Percentiles rank a stretch among this genome's conserved stretches.
Evolutionary conservation across 306 rosid genomes (phyloP).

Genomic region (Rosa lucieae): DNA sequence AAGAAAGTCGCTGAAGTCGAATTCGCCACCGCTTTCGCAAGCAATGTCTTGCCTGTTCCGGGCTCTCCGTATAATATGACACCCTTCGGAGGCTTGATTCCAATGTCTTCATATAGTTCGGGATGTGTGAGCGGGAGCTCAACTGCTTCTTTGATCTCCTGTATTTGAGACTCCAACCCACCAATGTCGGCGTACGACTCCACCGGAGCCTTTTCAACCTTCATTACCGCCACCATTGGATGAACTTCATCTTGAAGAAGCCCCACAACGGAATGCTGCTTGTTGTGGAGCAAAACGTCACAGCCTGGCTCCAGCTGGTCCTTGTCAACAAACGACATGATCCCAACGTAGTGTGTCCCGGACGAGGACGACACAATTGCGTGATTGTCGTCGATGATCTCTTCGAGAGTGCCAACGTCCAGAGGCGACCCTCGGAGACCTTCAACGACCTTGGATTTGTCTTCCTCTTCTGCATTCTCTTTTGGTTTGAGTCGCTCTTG

Average conservation of each 20-base stretch:
- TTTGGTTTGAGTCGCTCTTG: slow-evolving; percentile 89
- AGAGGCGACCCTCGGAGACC: slow-evolving; percentile 82
- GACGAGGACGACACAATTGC: slow-evolving; percentile 95
- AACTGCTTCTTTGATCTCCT: slow-evolving; percentile 95
- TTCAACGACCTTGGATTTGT: slow-evolving; percentile 86
- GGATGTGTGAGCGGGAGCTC: slow-evolving; percentile 98
- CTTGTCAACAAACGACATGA: slow-evolving; percentile 89
- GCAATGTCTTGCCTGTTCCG: slow-evolving; percentile 95
- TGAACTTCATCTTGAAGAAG: slow-evolving; percentile 96
- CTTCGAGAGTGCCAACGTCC: slow-evolving; percentile 92
- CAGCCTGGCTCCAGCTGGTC: slow-evolving; percentile 96
- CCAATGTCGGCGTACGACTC: slow-evolving; percentile 97
- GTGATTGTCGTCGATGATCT: slow-evolving; percentile 90
- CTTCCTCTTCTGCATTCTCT: slow-evolving; percentile 79
- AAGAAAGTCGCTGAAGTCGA: slow-evolving; percentile 95
- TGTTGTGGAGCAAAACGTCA: slow-evolving; percentile 88
- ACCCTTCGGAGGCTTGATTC: slow-evolving; percentile 98
- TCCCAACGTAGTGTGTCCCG: slow-evolving; percentile 88
- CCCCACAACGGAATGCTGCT: slow-evolving; percentile 95
- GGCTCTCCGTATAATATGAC: slow-evolving; percentile 92
- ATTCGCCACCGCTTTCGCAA: slow-evolving; percentile 98
- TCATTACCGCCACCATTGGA: slow-evolving; percentile 84
- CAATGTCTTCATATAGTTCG: slow-evolving; percentile 92
- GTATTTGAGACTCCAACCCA: slow-evolving; percentile 94
- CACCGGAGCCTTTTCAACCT: slow-evolving; percentile 95